Evolutionary conservation across 345 rosid genomes (phyloP).

Genomic region (Tarenaya hassleriana): DNA sequence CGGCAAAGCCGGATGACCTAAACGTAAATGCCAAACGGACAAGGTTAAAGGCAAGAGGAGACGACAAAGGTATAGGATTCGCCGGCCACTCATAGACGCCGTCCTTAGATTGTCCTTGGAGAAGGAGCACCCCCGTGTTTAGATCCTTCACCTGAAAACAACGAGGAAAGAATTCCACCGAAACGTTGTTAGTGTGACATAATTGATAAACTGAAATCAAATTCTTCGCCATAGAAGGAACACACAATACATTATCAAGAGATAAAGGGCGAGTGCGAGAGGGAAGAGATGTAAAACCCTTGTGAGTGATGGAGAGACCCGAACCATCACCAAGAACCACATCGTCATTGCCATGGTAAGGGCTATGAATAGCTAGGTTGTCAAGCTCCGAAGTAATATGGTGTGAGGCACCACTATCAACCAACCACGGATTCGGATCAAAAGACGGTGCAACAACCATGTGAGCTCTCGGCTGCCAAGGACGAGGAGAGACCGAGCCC

Average conservation of each 20-base stretch:
- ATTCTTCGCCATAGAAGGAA: not conserved
- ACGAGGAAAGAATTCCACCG: not conserved
- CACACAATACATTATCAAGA: not conserved
- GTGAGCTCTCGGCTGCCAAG: not conserved
- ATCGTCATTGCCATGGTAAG: not conserved
- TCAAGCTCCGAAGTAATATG: not conserved
- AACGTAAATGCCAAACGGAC: not conserved
- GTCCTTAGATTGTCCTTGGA: not conserved
- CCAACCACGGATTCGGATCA: not conserved
- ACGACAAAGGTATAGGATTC: not conserved
- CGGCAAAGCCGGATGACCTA: not conserved
- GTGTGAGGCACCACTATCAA: not conserved
- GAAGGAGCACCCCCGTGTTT: not conserved
- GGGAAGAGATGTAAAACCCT: not conserved
- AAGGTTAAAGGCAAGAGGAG: not conserved
- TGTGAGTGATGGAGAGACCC: not conserved
- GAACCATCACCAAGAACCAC: not conserved
- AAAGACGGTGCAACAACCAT: not conserved
- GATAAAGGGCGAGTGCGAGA: not conserved
- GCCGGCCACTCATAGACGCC: not conserved
- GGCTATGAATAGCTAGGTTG: not conserved
- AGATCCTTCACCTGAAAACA: not conserved
- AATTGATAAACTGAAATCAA: not conserved
- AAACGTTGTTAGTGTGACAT: not conserved
- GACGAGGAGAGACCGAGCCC: not conserved